Evolutionary conservation across 129 eudicot genomes (phyloP).

Genomic region (Apium graveolens): DNA sequence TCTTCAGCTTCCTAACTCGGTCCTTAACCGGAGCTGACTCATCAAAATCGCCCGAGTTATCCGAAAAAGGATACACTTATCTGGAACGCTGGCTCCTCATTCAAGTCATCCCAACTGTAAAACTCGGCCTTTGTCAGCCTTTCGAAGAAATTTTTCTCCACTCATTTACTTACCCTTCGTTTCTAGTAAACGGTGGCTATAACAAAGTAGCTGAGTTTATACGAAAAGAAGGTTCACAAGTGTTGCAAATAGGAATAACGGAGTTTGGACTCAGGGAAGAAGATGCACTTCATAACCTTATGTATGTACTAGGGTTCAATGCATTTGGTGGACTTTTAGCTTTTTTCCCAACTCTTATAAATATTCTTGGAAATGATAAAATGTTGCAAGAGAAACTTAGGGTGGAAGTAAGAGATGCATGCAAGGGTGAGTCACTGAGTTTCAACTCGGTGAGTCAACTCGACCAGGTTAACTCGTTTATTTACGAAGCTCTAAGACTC

Average conservation of each 20-base stretch:
- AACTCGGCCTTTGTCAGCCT: conserved; percentile 36
- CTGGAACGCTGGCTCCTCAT: conserved; percentile 42
- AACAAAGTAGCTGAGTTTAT: conserved; percentile 31
- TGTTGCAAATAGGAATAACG: conserved; percentile 18
- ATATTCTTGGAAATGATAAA: conserved; percentile 17
- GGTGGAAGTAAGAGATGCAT: conserved; percentile 29
- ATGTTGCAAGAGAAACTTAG: conserved; percentile 22
- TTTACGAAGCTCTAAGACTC: conserved; percentile 43
- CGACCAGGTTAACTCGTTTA: conserved; percentile 34
- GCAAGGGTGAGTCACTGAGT: conserved; percentile 6
- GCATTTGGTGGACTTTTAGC: conserved; percentile 44
- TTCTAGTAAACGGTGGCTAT: conserved; percentile 33
- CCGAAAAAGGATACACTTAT: conserved; percentile 28
- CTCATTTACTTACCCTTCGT: conserved; percentile 46
- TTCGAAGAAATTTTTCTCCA: conserved; percentile 45
- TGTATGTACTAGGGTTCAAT: conserved; percentile 49
- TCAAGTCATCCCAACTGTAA: conserved; percentile 35
- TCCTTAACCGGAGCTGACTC: conserved; percentile 35
- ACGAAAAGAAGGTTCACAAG: conserved; percentile 21
- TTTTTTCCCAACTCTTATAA: conserved; percentile 22
- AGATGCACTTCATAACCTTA: conserved; percentile 40
- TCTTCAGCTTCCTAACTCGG: conserved; percentile 37
- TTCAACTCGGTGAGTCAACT: conserved; percentile 25
- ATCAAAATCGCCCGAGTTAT: conserved; percentile 25
- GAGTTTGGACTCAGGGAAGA: conserved; percentile 33